These are phyloP conservation scores for Phytophthora litchii DNA, from an alignment of 352 stramenopile species.

Conservation along the genomic window DNA sequence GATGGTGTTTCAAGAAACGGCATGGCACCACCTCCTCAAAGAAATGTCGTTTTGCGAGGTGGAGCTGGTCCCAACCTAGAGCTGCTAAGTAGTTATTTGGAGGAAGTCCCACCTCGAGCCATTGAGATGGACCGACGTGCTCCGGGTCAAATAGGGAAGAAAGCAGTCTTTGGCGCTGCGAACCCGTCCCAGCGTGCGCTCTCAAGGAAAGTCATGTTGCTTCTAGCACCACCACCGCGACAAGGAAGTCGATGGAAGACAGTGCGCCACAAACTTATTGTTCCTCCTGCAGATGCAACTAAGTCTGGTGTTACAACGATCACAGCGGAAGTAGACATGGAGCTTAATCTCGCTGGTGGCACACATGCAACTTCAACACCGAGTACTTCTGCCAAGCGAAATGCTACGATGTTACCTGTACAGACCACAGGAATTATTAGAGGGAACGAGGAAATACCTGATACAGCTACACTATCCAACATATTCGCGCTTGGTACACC, in stretches of 20 bases:
- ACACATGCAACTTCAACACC: conserved; percentile 3
- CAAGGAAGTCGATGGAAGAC: conserved; percentile 30
- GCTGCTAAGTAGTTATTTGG: conserved; percentile 31
- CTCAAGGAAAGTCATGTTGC: conserved; percentile 25
- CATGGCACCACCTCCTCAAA: background rate
- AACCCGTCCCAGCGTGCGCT: conserved; percentile 23
- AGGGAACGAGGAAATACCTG: conserved; percentile 6
- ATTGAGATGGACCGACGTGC: conserved; percentile 29
- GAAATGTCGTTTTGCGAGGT: too few species aligned
- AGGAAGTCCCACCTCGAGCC: conserved; percentile 19
- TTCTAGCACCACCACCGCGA: conserved; percentile 23
- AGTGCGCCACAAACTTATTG: conserved; percentile 28
- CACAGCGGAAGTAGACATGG: conserved; percentile 28
- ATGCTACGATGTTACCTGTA: background rate
- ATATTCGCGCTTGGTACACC: conserved; percentile 70
- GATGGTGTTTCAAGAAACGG: background rate
- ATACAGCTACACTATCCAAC: conserved; percentile 48
- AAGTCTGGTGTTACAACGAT: conserved; percentile 14
- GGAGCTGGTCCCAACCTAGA: conserved; percentile 3
- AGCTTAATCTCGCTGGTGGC: conserved; percentile 2
- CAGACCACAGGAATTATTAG: conserved; percentile 4
- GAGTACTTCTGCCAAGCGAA: conserved; percentile 13
- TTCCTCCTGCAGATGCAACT: conserved; percentile 5
- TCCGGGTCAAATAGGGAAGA: conserved; percentile 24
- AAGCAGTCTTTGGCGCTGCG: conserved; percentile 20